Conservation (phyloP, 2,329 filamentous ascomycete species). For the Alternaria panax region DNA sequence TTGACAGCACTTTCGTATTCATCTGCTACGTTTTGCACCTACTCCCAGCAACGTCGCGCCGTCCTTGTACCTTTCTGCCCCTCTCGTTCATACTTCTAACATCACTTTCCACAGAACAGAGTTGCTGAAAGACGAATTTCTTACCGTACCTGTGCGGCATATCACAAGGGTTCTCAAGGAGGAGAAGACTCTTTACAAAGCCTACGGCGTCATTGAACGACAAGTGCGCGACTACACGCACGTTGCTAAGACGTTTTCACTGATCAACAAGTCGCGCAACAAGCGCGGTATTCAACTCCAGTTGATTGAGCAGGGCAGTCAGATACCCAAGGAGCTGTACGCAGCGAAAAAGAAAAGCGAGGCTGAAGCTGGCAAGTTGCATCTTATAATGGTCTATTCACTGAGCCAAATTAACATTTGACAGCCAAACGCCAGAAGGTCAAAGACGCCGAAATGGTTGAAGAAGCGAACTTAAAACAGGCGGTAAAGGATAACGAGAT, state of each 20-base stretch:
- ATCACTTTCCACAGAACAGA: conserved; percentile 26
- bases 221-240: conserved; percentile 35
- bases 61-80: neutral
- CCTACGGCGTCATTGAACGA: conserved; percentile 46
- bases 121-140: conserved; percentile 55
- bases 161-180: conserved; percentile 42
- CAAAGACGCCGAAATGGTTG: conserved; percentile 32
- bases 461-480: conserved; percentile 46
- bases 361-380: conserved; percentile 27
- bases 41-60: neutral
- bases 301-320: conserved; percentile 33
- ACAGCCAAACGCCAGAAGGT: conserved; percentile 38
- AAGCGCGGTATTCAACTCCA: conserved; percentile 26
- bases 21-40: neutral
- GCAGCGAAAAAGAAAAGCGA: conserved; percentile 40
- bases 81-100: conserved; percentile 17
- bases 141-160: conserved; percentile 45
- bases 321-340: conserved; percentile 41
- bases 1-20: neutral
- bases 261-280: conserved; percentile 29
- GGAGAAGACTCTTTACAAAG: conserved; percentile 49
- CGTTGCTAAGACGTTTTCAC: conserved; percentile 24
- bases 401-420: conserved; percentile 8
- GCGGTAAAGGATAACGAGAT: conserved; percentile 55
- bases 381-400: neutral